phyloP scores from a whole-genome alignment of 371 early-diverging fungal species.

The Mortierella sp. region DNA sequence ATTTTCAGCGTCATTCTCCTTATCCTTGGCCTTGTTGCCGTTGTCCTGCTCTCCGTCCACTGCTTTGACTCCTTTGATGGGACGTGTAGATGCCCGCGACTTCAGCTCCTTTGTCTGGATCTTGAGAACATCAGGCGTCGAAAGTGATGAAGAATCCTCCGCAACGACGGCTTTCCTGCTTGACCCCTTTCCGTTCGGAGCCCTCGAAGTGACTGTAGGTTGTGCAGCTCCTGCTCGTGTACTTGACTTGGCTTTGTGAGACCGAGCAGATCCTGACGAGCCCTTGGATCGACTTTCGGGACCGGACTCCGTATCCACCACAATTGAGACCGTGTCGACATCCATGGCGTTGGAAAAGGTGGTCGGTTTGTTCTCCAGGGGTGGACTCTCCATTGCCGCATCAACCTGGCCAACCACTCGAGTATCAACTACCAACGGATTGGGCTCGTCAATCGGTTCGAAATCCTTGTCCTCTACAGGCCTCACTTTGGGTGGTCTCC shows the following conservation, averaged over 20 bases:
- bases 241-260: background rate
- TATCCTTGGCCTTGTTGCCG: conserved; percentile 27
- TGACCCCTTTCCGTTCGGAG: conserved; percentile 13
- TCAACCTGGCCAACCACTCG: background rate
- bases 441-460: background rate
- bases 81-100: conserved; percentile 16
- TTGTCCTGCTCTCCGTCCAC: conserved; percentile 10
- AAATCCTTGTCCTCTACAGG: background rate
- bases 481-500: conserved; percentile 27
- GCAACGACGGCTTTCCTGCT: background rate
- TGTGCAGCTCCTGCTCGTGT: background rate
- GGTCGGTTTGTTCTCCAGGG: background rate
- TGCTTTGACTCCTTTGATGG: conserved; percentile 17
- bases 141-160: background rate
- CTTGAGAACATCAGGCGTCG: conserved; percentile 10
- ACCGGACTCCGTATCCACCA: background rate
- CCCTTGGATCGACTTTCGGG: background rate
- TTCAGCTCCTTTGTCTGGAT: conserved; percentile 41
- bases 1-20: conserved; percentile 18
- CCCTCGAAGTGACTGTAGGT: background rate
- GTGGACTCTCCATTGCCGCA: conserved; percentile 7
- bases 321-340: background rate
- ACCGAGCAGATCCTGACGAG: background rate
- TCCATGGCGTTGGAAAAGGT: background rate
- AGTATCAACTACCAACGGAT: background rate